A percentile compares a stretch with the other conserved stretches of the same genome.
Conservation (phyloP, 371 early-diverging fungal species). For the Catenaria anguillulae region DNA sequence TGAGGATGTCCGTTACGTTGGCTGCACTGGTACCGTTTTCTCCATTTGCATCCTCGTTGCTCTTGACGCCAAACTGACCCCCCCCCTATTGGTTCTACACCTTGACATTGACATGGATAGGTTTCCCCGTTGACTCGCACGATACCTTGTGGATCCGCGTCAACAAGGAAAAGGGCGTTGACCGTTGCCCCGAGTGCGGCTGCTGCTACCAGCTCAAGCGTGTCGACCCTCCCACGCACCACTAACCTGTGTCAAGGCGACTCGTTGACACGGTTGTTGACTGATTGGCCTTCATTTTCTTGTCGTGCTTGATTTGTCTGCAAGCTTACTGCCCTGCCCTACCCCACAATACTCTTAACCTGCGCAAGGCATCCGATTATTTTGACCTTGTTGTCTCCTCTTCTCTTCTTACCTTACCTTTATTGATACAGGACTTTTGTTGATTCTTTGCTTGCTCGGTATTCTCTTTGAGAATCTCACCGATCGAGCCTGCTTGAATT, state of each 20-base stretch:
- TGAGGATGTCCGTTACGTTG: constrained; percentile 70
- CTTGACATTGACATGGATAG: constrained; percentile 4
- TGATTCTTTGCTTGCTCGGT: too few relatives aligned
- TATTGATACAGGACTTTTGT: too few relatives aligned
- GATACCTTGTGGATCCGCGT: constrained; percentile 68
- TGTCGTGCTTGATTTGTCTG: too few relatives aligned
- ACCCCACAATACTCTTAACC: too few relatives aligned
- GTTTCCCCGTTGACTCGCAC: constrained; percentile 77
- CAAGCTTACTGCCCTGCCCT: too few relatives aligned
- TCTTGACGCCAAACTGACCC: background rate
- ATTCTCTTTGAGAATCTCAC: too few relatives aligned
- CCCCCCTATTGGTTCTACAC: background rate
- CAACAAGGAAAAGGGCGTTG: constrained; percentile 44
- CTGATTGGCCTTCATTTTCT: too few relatives aligned
- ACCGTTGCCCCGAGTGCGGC: constrained; percentile 95
- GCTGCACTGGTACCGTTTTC: constrained; percentile 54
- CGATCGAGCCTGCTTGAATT: too few relatives aligned
- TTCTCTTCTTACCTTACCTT: too few relatives aligned
- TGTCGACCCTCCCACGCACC: background rate
- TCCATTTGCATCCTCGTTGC: background rate
- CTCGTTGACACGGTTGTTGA: too few relatives aligned
- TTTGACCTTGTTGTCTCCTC: too few relatives aligned
- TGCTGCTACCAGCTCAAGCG: constrained; percentile 47
- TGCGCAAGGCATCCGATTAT: too few relatives aligned
- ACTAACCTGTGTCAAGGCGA: background rate